A percentile compares a stretch with the other conserved stretches of the same genome.
These are phyloP conservation scores for Skeletonema costatum DNA, from an alignment of 108 stramenopile genomes.

Conservation along the genomic window DNA sequence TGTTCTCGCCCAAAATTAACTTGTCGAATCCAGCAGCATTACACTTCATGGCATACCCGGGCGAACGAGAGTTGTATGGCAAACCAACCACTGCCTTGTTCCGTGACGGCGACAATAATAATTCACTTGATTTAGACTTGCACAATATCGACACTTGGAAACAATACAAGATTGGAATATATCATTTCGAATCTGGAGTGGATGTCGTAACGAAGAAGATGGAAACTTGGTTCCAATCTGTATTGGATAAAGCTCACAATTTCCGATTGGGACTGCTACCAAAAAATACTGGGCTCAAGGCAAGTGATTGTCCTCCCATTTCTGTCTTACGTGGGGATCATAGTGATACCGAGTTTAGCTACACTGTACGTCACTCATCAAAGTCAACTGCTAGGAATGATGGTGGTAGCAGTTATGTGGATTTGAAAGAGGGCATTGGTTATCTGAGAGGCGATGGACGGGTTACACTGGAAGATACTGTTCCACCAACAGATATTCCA, in stretches of 20 bases:
- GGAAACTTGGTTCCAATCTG: constrained; percentile 13
- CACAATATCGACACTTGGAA: constrained; percentile 6
- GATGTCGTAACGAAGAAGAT: not conserved
- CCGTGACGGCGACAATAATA: not conserved
- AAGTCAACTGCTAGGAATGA: not conserved
- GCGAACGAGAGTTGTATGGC: not conserved
- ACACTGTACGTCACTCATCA: not conserved
- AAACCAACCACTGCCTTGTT: not conserved
- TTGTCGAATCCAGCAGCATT: not conserved
- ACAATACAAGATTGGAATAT: constrained; percentile 8
- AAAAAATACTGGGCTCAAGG: not conserved
- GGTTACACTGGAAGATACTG: constrained; percentile 12
- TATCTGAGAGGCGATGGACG: constrained; percentile 17
- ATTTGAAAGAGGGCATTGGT: not conserved
- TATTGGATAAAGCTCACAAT: constrained; percentile 2
- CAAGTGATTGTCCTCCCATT: constrained; percentile 8
- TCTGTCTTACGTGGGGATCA: constrained; percentile 4
- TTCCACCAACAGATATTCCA: constrained; percentile 14
- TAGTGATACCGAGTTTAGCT: constrained; percentile 5
- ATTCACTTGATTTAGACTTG: constrained; percentile 6
- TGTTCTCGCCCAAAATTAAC: not conserved
- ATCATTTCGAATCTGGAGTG: constrained; percentile 10
- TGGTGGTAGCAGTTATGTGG: not conserved
- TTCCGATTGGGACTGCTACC: constrained; percentile 11
- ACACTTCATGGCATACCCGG: not conserved